Evolutionary conservation across 306 rosid genomes (phyloP), one percentile per base, ranked within the genome.

Genomic region (Potentilla sterilis): DNA sequence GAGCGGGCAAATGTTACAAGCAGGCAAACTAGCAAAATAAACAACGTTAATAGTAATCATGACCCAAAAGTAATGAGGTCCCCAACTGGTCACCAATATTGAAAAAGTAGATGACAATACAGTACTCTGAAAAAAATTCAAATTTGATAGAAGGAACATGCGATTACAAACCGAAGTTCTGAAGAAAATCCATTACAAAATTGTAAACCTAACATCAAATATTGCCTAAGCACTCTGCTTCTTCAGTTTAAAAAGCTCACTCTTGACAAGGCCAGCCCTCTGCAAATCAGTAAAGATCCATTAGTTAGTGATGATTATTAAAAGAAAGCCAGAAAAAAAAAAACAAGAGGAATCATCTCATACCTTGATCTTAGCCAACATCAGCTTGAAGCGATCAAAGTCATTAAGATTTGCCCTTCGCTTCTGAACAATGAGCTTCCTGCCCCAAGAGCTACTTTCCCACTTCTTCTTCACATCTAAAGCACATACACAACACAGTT

Each of bases 371-470:
- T 96, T 96, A 0, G 98, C 85, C 86, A 96, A 82, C 99, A 96
- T 96, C 9, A 96, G 81, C 89, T 92, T 96, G 87, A 96, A 96
- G 84, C 99, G 84, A 63, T 96, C 97, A 55, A 95, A 92, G 80
- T 95, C 99, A 1, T 62, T 92, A 19, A 95, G 97, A 9, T 87
- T 19, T 0, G 97, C 97, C 72, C 99, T 87, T 43, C 83, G 86
- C 91, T 95, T 89, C 83, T 71, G 91, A 18, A 95, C 99, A 78
- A 95, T 90, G 51, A 95, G 70, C 65, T 95, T 95, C 58, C 99
- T 89, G 2, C 99, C 99, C 97, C 97, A 95, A 0, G 99, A 92
- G 78, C 97, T 90, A n/a, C 79, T 86, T 83, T 95, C 99, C 99
- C 99, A 95, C 88, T 92, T 95, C 90, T 89, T 89, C 85, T 92